Evolutionary conservation across 306 rosid species (phyloP).

Genomic region (Calophaca sinica): DNA sequence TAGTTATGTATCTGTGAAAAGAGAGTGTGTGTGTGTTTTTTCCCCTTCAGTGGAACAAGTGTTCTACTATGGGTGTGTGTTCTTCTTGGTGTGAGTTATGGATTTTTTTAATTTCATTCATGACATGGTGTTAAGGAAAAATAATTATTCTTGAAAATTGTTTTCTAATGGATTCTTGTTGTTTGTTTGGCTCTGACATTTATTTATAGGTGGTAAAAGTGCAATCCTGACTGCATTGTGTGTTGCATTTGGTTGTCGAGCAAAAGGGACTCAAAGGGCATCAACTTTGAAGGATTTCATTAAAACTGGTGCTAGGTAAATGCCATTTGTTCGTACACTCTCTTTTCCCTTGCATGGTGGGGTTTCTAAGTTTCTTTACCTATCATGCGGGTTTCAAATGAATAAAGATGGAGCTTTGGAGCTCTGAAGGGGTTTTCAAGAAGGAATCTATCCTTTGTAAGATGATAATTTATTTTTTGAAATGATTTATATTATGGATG

Average conservation of each 20-base stretch:
- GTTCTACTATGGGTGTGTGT: neutral
- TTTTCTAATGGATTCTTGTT: constrained; percentile 19
- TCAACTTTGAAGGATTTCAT: constrained; percentile 81
- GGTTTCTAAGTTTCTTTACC: neutral
- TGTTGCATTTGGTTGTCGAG: constrained; percentile 94
- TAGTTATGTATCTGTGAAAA: neutral
- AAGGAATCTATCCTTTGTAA: neutral
- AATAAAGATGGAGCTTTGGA: neutral
- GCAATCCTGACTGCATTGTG: constrained; percentile 87
- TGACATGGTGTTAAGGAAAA: neutral
- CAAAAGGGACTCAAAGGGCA: constrained; percentile 89
- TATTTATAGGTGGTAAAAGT: constrained; percentile 87
- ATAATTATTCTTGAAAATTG: neutral
- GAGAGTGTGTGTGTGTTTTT: neutral
- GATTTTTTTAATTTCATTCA: neutral
- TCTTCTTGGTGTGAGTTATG: constrained; percentile 6
- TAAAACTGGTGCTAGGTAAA: constrained; percentile 82
- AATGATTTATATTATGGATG: constrained; percentile 25
- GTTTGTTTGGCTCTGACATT: constrained; percentile 35
- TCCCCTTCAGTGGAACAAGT: neutral
- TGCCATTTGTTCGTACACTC: neutral
- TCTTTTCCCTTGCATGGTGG: neutral
- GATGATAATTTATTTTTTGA: neutral
- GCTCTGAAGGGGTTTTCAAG: neutral
- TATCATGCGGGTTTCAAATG: neutral